phyloP scores from a whole-genome alignment of 2,329 filamentous ascomycete genomes.

The Pseudocercospora fijiensis region DNA sequence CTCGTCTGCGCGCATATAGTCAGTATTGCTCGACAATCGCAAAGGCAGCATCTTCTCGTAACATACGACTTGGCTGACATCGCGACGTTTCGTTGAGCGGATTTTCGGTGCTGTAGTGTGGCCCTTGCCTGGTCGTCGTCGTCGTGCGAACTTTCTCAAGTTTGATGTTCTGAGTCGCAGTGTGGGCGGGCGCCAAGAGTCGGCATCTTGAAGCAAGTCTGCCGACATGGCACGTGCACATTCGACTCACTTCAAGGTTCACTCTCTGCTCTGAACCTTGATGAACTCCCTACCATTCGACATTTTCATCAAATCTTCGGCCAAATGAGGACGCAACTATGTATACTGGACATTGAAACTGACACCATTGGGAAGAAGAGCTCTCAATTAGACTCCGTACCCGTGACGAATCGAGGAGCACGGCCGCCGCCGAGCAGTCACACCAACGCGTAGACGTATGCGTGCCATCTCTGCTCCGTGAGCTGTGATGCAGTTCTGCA shows the following conservation, averaged over 20 bases:
- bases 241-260: too few species aligned
- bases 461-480: background rate
- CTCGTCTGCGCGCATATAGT: slow-evolving; percentile 42
- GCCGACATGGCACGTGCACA: background rate
- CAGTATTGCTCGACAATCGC: background rate
- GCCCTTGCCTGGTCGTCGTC: slow-evolving; percentile 5
- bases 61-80: slow-evolving; percentile 39
- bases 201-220: background rate
- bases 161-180: background rate
- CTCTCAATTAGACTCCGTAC: too few species aligned
- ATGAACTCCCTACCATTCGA: too few species aligned
- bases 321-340: too few species aligned
- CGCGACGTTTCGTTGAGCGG: slow-evolving; percentile 20
- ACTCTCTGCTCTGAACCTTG: background rate
- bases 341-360: too few species aligned
- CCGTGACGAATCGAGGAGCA: too few species aligned
- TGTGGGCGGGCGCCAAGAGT: slow-evolving; percentile 2
- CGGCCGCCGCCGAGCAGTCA: too few species aligned
- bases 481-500: background rate
- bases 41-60: background rate
- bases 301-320: too few species aligned
- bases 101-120: slow-evolving; percentile 14
- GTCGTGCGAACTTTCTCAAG: slow-evolving; percentile 2
- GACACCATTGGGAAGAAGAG: too few species aligned
- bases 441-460: background rate